Evolutionary conservation across 176 grass and related monocot species (phyloP).

Genomic region (Rhynchospora pubera): DNA sequence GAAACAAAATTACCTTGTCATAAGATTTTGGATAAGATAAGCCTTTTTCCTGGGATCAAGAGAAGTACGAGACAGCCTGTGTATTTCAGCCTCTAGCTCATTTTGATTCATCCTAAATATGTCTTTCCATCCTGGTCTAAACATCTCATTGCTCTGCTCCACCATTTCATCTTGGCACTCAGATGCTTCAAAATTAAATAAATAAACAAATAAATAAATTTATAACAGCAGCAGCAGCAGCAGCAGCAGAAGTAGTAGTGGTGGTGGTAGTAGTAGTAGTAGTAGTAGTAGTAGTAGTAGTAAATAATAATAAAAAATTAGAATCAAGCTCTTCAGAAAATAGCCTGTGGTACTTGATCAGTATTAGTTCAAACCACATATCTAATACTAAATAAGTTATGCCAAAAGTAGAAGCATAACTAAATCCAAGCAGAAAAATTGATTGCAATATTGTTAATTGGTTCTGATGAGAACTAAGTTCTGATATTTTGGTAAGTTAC

Average conservation of each 20-base stretch:
- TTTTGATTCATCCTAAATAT: constrained; percentile 91
- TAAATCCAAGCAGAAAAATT: background rate
- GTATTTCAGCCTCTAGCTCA: constrained; percentile 81
- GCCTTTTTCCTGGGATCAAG: constrained; percentile 85
- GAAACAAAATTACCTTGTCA: constrained; percentile 56
- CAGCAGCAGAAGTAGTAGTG: too few relatives aligned
- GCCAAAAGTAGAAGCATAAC: background rate
- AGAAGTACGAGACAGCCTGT: constrained; percentile 69
- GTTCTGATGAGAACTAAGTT: background rate
- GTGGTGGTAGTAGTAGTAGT: too few relatives aligned
- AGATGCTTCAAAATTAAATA: constrained; percentile 25
- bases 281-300: too few relatives aligned
- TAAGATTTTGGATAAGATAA: constrained; percentile 94
- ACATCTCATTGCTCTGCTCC: constrained; percentile 56
- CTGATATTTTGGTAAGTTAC: background rate
- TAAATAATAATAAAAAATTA: background rate
- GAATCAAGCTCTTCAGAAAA: background rate
- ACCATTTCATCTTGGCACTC: constrained; percentile 43
- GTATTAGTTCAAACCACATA: background rate
- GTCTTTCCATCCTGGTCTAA: constrained; percentile 94
- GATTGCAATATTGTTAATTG: background rate
- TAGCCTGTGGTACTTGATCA: background rate
- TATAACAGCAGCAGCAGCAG: too few relatives aligned
- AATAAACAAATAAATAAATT: too few relatives aligned
- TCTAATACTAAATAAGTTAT: background rate